Conservation (phyloP, 352 stramenopile genomes). For the Phytopythium mirpurense region DNA sequence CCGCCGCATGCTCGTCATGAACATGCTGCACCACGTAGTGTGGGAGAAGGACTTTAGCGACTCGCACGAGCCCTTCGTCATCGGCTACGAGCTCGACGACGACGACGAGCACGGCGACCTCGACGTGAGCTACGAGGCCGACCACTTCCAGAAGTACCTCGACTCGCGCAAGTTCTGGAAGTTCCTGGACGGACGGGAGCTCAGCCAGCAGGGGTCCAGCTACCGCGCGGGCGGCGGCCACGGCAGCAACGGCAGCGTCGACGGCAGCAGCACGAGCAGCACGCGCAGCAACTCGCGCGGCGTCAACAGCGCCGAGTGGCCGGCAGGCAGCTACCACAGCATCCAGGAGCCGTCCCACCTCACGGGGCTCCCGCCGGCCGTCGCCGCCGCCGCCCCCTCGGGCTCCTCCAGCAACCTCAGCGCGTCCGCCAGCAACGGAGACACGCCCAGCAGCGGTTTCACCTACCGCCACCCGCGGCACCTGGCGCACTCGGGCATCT, state of each 20-base stretch:
- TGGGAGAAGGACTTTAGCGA: constrained; percentile 85
- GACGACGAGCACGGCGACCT: constrained; percentile 16
- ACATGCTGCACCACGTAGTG: constrained; percentile 79
- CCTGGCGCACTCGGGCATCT: constrained; percentile 10
- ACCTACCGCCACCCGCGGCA: constrained; percentile 4
- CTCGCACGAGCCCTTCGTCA: constrained; percentile 65
- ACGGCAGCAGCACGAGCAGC: constrained; percentile 9
- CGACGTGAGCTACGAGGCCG: constrained; percentile 43
- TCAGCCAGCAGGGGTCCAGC: constrained; percentile 7
- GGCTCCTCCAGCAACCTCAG: constrained; percentile 18
- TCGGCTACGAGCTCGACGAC: constrained; percentile 43
- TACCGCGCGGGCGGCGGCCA: constrained; percentile 4
- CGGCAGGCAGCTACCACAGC: constrained; percentile 15
- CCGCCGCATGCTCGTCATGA: constrained; percentile 70
- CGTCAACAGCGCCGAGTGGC: constrained; percentile 20
- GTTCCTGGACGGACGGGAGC: constrained; percentile 42
- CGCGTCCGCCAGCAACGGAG: constrained; percentile 15
- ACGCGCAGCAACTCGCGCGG: constrained; percentile 12
- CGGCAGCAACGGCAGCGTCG: constrained; percentile 4
- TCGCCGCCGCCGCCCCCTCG: constrained; percentile 1
- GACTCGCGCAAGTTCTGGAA: constrained; percentile 82
- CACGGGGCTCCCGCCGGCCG: no score
- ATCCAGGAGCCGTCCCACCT: constrained; percentile 5
- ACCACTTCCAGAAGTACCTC: constrained; percentile 80
- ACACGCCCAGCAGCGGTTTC: constrained; percentile 7